Base-by-base conservation (phyloP, 257 asterid genomes). In the Oldenlandia corymbosa region DNA sequence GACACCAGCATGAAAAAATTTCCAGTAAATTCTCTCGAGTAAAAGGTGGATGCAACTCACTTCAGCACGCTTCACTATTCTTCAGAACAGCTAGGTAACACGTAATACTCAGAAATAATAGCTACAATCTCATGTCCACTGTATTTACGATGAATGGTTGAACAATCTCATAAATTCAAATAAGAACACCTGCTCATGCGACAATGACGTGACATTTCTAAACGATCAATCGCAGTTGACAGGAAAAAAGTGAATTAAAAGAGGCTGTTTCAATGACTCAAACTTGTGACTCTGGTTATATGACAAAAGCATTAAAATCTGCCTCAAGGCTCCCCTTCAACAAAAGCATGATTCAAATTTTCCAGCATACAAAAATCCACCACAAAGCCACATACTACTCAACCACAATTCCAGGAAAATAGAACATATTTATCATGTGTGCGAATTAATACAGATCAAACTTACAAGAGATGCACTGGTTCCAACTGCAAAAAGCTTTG, bases 401-500 rank as follows among this genome's bases (percentile, higher is more conserved):
- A n/a, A n/a, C n/a, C 20, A 17, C 21, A 54, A 30, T 16, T n/a
- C 11, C 34, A n/a, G 28, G 28, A 57, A 57, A 57, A 46, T 5
- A n/a, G 23, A 31, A 7, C 45, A 57, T 10, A n/a, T 34, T 3
- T 34, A 2, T 34, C 46, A 32, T 12, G 41, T 34, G n/a, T 32
- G 41, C 34, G 45, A 57, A 23, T 20, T 57, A n/a, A 11, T 37
- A 32, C 30, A 17, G 28, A 10, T 17, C 4, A 30, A 24, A 52
- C 91, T 81, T 58, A 92, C 97, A 86, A 92, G 72, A 49, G 98
- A 92, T 11, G 98, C 95, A 71, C 95, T 21, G 39, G 98, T 83
- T 59, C 98, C 98, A 68, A 92, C 98, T 21, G 80, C 82, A 74
- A 92, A 92, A 43, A 92, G 91, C 78, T 92, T 87, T 20, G 86